Conservation (phyloP, 176 grass and related monocot genomes). For the Oryza australiensis region DNA sequence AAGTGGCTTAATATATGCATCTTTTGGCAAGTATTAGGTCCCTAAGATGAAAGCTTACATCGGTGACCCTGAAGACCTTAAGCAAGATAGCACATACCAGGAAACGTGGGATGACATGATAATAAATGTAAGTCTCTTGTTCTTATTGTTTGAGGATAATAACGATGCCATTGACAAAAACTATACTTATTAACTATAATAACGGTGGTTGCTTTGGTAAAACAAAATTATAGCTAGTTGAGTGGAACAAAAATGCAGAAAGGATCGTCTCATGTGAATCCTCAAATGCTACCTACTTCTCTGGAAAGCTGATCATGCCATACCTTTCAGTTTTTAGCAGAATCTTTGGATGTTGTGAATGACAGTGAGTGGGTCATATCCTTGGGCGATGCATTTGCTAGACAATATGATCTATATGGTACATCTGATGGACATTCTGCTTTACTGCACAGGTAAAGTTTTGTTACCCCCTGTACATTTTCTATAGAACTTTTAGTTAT, state of each 20-base stretch:
- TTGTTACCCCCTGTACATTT: conserved; percentile 18
- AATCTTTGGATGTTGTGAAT: conserved; percentile 92
- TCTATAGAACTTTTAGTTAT: conserved; percentile 21
- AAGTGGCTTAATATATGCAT: conserved; percentile 60
- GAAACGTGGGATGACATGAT: conserved; percentile 99
- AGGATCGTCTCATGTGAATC: background rate
- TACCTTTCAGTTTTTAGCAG: conserved; percentile 81
- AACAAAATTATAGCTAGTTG: background rate
- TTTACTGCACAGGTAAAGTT: conserved; percentile 79
- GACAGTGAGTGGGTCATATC: conserved; percentile 87
- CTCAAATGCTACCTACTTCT: conserved; percentile 28
- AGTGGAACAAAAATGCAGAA: conserved; percentile 13
- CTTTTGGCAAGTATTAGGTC: conserved; percentile 99
- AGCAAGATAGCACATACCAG: conserved; percentile 86
- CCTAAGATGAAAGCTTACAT: conserved; percentile 99
- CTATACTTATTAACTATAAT: conserved; percentile 12
- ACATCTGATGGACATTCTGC: conserved; percentile 74
- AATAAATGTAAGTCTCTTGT: conserved; percentile 81
- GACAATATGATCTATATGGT: conserved; percentile 88
- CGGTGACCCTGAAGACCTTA: conserved; percentile 94
- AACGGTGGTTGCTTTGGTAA: background rate
- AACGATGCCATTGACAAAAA: conserved; percentile 1
- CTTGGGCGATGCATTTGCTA: conserved; percentile 90
- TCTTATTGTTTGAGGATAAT: conserved; percentile 32
- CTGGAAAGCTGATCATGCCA: conserved; percentile 42